phyloP scores from a whole-genome alignment of 148 eudicot species.

The Chenopodium quinoa region DNA sequence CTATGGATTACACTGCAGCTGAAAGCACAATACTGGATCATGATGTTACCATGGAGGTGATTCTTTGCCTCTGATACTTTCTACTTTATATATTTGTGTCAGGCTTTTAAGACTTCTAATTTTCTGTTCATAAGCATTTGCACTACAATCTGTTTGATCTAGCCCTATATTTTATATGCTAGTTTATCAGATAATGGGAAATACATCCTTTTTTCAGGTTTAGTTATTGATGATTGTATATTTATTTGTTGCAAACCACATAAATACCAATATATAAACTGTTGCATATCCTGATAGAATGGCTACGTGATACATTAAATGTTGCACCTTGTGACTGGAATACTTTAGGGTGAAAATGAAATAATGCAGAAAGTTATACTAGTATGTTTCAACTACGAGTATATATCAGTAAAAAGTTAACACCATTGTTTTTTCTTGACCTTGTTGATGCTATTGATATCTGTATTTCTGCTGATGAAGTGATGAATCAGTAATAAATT shows the following conservation, averaged over 20 bases:
- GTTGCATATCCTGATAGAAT: not conserved
- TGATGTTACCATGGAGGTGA: slow-evolving; percentile 76
- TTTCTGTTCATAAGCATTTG: not conserved
- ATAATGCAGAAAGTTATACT: no score
- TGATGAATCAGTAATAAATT: no score
- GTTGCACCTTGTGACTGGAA: not conserved
- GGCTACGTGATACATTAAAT: not conserved
- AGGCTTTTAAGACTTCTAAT: not conserved
- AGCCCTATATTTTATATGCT: not conserved
- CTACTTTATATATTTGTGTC: not conserved
- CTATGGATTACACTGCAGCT: slow-evolving; percentile 76
- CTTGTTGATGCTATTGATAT: not conserved
- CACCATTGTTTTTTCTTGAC: not conserved
- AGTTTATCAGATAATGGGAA: not conserved
- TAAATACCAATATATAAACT: not conserved
- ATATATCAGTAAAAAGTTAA: not conserved
- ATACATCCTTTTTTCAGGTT: not conserved
- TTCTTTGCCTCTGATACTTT: not conserved
- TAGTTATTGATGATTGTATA: not conserved
- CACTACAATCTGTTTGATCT: not conserved
- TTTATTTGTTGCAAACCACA: not conserved
- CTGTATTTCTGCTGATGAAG: no score
- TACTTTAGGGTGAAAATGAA: not conserved
- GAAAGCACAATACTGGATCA: slow-evolving; percentile 45
- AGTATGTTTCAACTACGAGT: not conserved